These are phyloP conservation scores for Suhomyces atakaporum DNA, from an alignment of 1,139 yeast genomes.

Conservation along the genomic window DNA sequence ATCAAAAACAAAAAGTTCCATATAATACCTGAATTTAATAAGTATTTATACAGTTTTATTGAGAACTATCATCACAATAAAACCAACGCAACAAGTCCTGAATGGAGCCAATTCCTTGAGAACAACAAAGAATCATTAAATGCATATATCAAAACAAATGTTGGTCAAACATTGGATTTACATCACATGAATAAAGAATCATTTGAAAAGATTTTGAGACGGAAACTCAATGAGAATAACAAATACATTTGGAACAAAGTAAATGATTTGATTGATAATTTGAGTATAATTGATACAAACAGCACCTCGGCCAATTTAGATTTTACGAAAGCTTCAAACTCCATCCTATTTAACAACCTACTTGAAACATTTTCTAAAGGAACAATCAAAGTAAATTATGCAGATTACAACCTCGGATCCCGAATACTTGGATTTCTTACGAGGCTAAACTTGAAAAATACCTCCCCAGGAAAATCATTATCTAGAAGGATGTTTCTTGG, in stretches of 20 bases:
- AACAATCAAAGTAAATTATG: slow-evolving; percentile 42
- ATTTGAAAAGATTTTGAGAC: slow-evolving; percentile 25
- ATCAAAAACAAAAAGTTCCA: slow-evolving; percentile 38
- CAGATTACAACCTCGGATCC: slow-evolving; percentile 43
- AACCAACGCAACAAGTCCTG: slow-evolving; percentile 3
- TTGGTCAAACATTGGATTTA: slow-evolving; percentile 9
- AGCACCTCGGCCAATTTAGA: slow-evolving; percentile 2
- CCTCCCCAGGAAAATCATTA: slow-evolving; percentile 18
- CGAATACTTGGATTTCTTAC: slow-evolving; percentile 47
- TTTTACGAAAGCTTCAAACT: slow-evolving; percentile 13
- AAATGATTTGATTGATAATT: slow-evolving; percentile 31
- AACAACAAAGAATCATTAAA: slow-evolving; percentile 23
- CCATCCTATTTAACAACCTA: slow-evolving; percentile 20
- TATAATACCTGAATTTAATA: slow-evolving; percentile 43
- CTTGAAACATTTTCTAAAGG: slow-evolving; percentile 40
- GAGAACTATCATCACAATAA: slow-evolving; percentile 29
- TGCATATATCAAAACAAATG: slow-evolving; percentile 17
- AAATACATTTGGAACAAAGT: slow-evolving; percentile 27
- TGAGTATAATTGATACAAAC: slow-evolving; percentile 13
- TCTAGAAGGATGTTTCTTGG: slow-evolving; percentile 36
- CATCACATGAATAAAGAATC: slow-evolving; percentile 22
- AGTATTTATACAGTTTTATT: slow-evolving; percentile 37
- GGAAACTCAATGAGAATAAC: slow-evolving; percentile 28
- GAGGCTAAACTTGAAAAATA: slow-evolving; percentile 9
- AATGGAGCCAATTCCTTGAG: slow-evolving; percentile 29